These are phyloP conservation scores for Chalciporus sphaerocephalus DNA, from an alignment of 768 basidiomycete species.

Conservation along the genomic window DNA sequence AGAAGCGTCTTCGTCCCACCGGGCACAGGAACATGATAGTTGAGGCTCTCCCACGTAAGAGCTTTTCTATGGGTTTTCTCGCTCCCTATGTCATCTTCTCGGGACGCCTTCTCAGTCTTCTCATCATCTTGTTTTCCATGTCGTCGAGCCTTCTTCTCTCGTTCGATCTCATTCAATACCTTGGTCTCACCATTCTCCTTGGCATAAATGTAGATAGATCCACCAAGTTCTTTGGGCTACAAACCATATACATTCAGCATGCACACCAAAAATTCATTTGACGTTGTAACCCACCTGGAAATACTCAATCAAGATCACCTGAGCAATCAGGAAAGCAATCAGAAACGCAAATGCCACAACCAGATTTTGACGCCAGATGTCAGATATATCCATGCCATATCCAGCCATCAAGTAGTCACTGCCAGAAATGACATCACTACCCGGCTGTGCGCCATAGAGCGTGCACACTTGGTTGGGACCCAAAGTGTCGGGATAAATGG, in stretches of 20 bases:
- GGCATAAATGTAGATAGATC: conserved; percentile 54
- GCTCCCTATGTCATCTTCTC: conserved; percentile 13
- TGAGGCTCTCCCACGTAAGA: conserved; percentile 77
- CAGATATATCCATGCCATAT: conserved; percentile 44
- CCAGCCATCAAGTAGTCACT: conserved; percentile 55
- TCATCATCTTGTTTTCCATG: conserved; percentile 24
- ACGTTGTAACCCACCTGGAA: conserved; percentile 42
- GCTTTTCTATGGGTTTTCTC: too few species aligned
- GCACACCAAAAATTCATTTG: not conserved
- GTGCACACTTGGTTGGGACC: conserved; percentile 77
- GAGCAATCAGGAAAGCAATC: conserved; percentile 62
- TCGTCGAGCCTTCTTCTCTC: conserved; percentile 46
- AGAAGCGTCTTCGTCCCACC: conserved; percentile 54
- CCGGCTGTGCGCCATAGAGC: conserved; percentile 56
- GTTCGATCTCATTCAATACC: conserved; percentile 49
- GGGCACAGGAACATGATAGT: conserved; percentile 70
- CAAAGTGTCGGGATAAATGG: conserved; percentile 54
- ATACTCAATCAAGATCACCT: conserved; percentile 63
- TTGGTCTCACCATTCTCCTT: conserved; percentile 54
- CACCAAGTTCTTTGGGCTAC: conserved; percentile 30
- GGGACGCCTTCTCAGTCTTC: conserved; percentile 20
- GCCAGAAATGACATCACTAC: conserved; percentile 54
- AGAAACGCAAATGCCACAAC: conserved; percentile 69
- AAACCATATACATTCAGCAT: conserved; percentile 1
- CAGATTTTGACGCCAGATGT: conserved; percentile 67